A percentile compares a stretch with the other conserved stretches of the same genome.
phyloP scores from a whole-genome alignment of 148 eudicot species.

The Fagopyrum tataricum region DNA sequence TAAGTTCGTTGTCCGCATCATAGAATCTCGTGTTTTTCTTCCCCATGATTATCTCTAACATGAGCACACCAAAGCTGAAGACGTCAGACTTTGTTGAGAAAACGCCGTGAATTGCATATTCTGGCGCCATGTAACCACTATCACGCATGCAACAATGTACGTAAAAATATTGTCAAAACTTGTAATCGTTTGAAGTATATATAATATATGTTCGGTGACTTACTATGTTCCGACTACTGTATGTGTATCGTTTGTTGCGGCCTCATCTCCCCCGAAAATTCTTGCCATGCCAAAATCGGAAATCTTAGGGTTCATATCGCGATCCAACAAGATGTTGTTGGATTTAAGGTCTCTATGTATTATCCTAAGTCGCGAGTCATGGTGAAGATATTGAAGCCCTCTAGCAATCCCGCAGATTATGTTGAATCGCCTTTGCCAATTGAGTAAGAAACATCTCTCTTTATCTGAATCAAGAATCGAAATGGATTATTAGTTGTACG shows the following conservation, averaged over 20 bases:
- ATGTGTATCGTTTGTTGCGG: background rate
- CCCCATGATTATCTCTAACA: conserved; percentile 8
- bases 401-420: conserved; percentile 26
- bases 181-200: background rate
- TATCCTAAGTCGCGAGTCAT: conserved; percentile 28
- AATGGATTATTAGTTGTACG: background rate
- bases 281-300: conserved; percentile 17
- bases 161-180: background rate
- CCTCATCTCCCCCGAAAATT: conserved; percentile 7
- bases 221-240: conserved; percentile 10
- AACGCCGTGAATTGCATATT: conserved; percentile 13
- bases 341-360: conserved; percentile 26
- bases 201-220: background rate
- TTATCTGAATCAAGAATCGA: background rate
- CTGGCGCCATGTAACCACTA: conserved; percentile 10
- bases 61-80: conserved; percentile 13
- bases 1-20: background rate
- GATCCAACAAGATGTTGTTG: conserved; percentile 23
- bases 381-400: conserved; percentile 31
- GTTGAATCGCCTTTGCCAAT: conserved; percentile 22
- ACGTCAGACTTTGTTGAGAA: conserved; percentile 12
- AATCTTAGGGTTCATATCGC: conserved; percentile 20
- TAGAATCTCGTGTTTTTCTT: conserved; percentile 1
- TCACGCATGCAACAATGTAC: background rate
- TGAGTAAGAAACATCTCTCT: background rate